A percentile compares a stretch with the other conserved stretches of the same genome.
Evolutionary conservation across 2,329 filamentous ascomycete species (phyloP).

Genomic region (Venturia asperata): DNA sequence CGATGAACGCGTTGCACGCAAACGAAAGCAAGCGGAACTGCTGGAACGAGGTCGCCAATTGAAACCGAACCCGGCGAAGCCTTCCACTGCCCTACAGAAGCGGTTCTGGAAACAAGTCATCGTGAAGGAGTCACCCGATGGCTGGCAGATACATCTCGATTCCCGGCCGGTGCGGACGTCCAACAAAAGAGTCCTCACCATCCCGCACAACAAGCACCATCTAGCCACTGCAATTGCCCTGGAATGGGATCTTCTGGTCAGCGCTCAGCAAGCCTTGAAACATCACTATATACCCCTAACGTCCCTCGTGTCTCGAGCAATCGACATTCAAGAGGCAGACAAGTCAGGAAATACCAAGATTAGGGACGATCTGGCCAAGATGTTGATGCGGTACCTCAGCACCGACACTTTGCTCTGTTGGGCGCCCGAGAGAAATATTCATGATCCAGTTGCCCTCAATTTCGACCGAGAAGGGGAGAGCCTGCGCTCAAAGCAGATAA

Average conservation of each 20-base stretch:
- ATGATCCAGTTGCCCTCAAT: constrained; percentile 36
- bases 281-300: constrained; percentile 87
- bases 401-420: constrained; percentile 93
- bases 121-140: constrained; percentile 37
- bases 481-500: constrained; percentile 66
- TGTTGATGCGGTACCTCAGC: constrained; percentile 76
- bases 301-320: constrained; percentile 71
- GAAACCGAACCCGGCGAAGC: constrained; percentile 38
- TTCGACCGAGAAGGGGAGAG: constrained; percentile 47
- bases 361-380: constrained; percentile 57
- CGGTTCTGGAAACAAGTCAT: constrained; percentile 83
- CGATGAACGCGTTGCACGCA: constrained; percentile 41
- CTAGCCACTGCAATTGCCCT: constrained; percentile 80
- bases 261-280: constrained; percentile 74
- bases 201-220: constrained; percentile 69
- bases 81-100: constrained; percentile 49
- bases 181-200: constrained; percentile 61
- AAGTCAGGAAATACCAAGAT: constrained; percentile 43
- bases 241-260: constrained; percentile 85
- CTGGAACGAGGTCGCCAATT: constrained; percentile 41
- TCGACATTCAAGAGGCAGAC: constrained; percentile 72
- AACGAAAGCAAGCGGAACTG: constrained; percentile 44
- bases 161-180: constrained; percentile 68
- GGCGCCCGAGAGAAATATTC: constrained; percentile 53
- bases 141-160: constrained; percentile 67